Evolutionary conservation across 805 yeast genomes (phyloP).

Genomic region (Candida odintsovae): DNA sequence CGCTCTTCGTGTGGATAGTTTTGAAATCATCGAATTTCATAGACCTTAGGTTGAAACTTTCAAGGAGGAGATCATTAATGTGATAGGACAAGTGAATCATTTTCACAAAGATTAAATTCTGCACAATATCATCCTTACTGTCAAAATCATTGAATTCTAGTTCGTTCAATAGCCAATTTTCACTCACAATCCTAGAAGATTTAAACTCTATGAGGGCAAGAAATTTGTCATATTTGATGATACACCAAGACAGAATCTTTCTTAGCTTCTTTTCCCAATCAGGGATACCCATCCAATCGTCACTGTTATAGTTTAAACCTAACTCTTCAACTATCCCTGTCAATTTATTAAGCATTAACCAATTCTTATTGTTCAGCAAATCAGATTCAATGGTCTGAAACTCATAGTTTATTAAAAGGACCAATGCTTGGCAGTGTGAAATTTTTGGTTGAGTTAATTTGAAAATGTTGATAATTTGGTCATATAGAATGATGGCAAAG

Average conservation of each 20-base stretch:
- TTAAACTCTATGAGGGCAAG: slow-evolving; percentile 23
- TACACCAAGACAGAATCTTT: slow-evolving; percentile 21
- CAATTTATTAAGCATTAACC: slow-evolving; percentile 20
- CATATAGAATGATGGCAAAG: slow-evolving; percentile 21
- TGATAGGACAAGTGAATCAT: background rate
- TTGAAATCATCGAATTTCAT: background rate
- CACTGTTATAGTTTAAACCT: slow-evolving; percentile 22
- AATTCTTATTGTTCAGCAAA: slow-evolving; percentile 11
- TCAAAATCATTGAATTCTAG: slow-evolving; percentile 18
- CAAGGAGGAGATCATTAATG: background rate
- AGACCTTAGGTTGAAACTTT: background rate
- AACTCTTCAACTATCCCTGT: slow-evolving; percentile 23
- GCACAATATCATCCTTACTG: slow-evolving; percentile 12
- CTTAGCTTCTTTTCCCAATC: slow-evolving; percentile 25
- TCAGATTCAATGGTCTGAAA: slow-evolving; percentile 7
- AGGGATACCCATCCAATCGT: slow-evolving; percentile 23
- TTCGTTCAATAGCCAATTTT: slow-evolving; percentile 23
- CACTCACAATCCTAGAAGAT: slow-evolving; percentile 19
- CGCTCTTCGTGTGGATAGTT: background rate
- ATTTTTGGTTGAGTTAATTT: slow-evolving; percentile 22
- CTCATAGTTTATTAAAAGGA: slow-evolving; percentile 27
- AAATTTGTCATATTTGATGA: slow-evolving; percentile 23
- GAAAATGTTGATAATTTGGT: slow-evolving; percentile 17
- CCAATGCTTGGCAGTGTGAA: slow-evolving; percentile 34
- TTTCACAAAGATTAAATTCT: background rate